Base-by-base conservation (phyloP, 306 rosid genomes). In the Styphnolobium japonicum region DNA sequence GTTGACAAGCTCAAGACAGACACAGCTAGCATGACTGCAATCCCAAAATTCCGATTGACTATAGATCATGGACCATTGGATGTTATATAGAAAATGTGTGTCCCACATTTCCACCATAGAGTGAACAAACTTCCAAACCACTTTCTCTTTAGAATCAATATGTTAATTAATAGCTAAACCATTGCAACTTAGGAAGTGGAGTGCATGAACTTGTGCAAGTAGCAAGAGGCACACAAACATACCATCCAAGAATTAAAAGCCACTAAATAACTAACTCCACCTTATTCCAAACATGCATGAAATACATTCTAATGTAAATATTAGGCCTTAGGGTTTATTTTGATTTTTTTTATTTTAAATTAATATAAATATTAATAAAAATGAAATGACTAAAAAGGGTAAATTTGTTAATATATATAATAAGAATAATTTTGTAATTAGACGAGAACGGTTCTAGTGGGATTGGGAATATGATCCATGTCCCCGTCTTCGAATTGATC, bases 211-310 rank as follows among this genome's bases (percentile, higher is more conserved):
- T 45, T 36, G 33, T 67, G 16, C n/a, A 75, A n/a, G 23, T 49
- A 75, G 39, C 19, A 57, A 75, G 72, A 61, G 46, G 29, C 56
- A 81, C 81, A 82, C 82, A 82, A 76, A 82, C 82, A 82, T 82
- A 42, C 63, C 79, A 21, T 70, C 75, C 82, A 70, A 82, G 27
- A 52, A 77, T 61, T 49, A 37, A 27, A 76, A 60, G 8, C 67
- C 77, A 49, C 75, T 31, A n/a, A n/a, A n/a, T 33, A 71, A 40
- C 45, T 56, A 81, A 71, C 14, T 71, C 18, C 71, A 49, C 39
- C 49, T 64, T 64, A 6, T 9, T 9, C 23, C 75, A 53, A 12
- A 37, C 51, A 42, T 65, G 31, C 31, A 40, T 11, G 1, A 55
- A 52, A 49, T 34, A 5, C 21, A 46, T 25, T 80, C n/a, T n/a